These are phyloP conservation scores for Trametes polyzona DNA, from an alignment of 1,284 basidiomycete species.

Conservation along the genomic window DNA sequence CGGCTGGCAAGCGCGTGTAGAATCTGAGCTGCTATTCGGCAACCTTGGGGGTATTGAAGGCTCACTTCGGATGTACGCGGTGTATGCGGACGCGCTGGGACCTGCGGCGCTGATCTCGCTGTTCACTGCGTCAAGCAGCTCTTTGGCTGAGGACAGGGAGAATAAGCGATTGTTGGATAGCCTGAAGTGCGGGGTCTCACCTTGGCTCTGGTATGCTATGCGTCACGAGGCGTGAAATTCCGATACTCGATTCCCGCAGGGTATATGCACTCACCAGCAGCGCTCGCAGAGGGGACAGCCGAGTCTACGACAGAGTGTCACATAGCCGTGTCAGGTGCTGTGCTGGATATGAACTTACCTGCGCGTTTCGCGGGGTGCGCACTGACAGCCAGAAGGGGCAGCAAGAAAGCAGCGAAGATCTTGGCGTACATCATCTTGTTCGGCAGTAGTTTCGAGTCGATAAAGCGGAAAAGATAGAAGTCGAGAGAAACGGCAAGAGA, in stretches of 20 bases:
- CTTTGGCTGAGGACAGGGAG: background rate
- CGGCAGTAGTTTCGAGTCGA: background rate
- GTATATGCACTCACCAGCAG: background rate
- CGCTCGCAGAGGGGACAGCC: background rate
- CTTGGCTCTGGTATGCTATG: background rate
- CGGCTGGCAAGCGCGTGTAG: background rate
- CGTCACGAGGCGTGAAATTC: background rate
- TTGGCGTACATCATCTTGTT: background rate
- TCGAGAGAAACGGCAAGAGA: background rate
- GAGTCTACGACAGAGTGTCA: background rate
- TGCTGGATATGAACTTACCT: background rate
- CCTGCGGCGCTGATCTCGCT: slow-evolving; percentile 3
- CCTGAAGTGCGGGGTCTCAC: background rate
- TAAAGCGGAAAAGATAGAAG: background rate
- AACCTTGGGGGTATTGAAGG: background rate
- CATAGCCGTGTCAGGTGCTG: background rate
- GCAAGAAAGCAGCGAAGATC: background rate
- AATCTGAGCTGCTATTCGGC: background rate
- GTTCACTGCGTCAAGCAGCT: background rate
- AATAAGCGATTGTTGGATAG: background rate
- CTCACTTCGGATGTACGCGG: slow-evolving; percentile 6
- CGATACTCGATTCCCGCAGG: background rate
- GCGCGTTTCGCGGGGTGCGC: background rate
- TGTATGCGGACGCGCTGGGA: background rate
- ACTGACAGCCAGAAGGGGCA: background rate